Conservation (phyloP, 2,329 filamentous ascomycete species). For the Davidsoniella eucalypti region DNA sequence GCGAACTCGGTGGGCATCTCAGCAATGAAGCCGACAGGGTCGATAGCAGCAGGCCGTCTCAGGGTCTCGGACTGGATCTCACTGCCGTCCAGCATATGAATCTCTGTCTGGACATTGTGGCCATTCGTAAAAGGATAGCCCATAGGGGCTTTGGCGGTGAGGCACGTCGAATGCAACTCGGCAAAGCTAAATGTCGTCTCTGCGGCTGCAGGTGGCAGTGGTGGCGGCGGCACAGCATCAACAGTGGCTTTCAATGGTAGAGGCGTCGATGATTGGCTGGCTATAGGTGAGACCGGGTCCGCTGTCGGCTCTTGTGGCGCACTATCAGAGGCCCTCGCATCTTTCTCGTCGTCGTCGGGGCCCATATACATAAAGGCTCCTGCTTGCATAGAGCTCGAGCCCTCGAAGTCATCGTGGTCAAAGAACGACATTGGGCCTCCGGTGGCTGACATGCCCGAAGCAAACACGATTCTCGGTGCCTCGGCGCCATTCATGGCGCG, state of each 20-base stretch:
- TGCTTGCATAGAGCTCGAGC: conserved; percentile 30
- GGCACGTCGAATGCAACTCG: too few species aligned
- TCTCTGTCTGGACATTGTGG: conserved; percentile 5
- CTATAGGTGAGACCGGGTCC: neutral
- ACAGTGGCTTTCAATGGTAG: neutral
- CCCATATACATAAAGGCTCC: conserved; percentile 38
- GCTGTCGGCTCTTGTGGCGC: neutral
- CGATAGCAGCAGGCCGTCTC: conserved; percentile 14
- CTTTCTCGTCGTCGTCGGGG: conserved; percentile 24
- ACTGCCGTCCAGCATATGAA: conserved; percentile 22
- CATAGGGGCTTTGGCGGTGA: too few species aligned
- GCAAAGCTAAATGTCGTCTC: neutral
- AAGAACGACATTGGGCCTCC: conserved; percentile 16
- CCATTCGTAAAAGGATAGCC: too few species aligned
- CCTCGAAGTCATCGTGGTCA: conserved; percentile 20
- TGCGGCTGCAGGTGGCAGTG: neutral
- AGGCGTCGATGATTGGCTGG: conserved; percentile 9
- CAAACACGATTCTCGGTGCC: conserved; percentile 4
- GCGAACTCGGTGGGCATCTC: conserved; percentile 32
- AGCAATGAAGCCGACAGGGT: conserved; percentile 29
- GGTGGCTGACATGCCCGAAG: conserved; percentile 13
- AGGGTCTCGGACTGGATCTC: conserved; percentile 19
- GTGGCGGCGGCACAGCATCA: neutral
- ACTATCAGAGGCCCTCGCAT: neutral
- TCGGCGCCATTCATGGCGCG: conserved; percentile 17